phyloP scores from a whole-genome alignment of 345 rosid species.

The Hibiscus mutabilis region DNA sequence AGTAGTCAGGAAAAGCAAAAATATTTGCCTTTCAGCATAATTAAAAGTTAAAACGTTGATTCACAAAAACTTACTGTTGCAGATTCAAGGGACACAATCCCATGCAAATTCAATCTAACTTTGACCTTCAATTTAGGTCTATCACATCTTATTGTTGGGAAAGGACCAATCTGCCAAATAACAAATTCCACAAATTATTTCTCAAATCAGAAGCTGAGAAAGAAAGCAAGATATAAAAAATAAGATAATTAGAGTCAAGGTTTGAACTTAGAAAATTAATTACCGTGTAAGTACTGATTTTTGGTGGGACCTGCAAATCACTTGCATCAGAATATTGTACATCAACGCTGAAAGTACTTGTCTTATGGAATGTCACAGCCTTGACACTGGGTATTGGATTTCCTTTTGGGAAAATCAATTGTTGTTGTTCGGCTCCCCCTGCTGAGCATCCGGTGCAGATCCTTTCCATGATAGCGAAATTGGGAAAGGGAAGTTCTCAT shows the following conservation, averaged over 20 bases:
- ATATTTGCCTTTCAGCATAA: neutral
- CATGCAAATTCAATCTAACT: conserved; percentile 76
- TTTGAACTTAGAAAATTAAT: neutral
- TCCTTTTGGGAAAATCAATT: conserved; percentile 79
- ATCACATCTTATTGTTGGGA: conserved; percentile 64
- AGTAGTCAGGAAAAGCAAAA: neutral
- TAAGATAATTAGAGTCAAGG: neutral
- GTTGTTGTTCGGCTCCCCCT: conserved; percentile 64
- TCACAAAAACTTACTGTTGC: conserved; percentile 55
- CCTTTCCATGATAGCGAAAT: conserved; percentile 82
- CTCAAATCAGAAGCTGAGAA: neutral
- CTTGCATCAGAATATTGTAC: conserved; percentile 58
- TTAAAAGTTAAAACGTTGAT: neutral
- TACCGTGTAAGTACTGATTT: conserved; percentile 81
- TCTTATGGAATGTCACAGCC: conserved; percentile 74
- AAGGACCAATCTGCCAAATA: conserved; percentile 77
- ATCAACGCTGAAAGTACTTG: conserved; percentile 70
- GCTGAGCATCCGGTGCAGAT: conserved; percentile 51
- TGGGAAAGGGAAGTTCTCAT: conserved; percentile 84
- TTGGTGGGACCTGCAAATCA: conserved; percentile 59
- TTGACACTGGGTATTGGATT: conserved; percentile 79
- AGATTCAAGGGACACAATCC: conserved; percentile 71
- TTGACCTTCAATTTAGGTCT: conserved; percentile 81
- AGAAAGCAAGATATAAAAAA: neutral
- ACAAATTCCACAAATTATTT: conserved; percentile 12